Evolutionary conservation across 192 early-diverging fungal genomes (phyloP), one percentile per base, ranked within the genome.

Genomic region (Powellomyces hirtus): DNA sequence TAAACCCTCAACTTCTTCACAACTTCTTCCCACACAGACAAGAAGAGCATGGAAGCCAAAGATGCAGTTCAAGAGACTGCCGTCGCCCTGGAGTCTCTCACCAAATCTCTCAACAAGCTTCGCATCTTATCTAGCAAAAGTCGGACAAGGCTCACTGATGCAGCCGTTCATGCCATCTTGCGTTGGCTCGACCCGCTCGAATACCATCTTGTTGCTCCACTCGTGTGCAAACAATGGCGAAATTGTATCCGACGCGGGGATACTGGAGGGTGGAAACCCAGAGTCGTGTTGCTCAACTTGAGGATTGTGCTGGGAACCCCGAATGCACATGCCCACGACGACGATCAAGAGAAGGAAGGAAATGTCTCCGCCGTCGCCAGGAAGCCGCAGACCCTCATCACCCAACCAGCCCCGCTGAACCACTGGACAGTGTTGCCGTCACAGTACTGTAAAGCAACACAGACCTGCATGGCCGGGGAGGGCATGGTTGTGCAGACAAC

Each of bases 141-240:
- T n/a, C n/a, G n/a, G n/a, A n/a, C n/a, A n/a, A n/a, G n/a, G n/a
- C 2, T 49, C n/a, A 49, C 46, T 24, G 46, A 49, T 24, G 16
- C 5, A 18, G 46, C 16, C 46, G 14, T 49, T 5, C 5, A 7
- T 24, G 14, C 2, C 4, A 56, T 56, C 53, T 16, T 56, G 27
- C 31, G 27, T 30, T 56, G 22, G 22, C 53, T 56, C 4, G 7
- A 2, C 4, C 53, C 53, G 27, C 53, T 56, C 27, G 53, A 56
- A 30, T 56, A 56, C 26, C 53, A 56, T 30, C 22, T 56, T 33
- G 53, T 56, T 3, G 53, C 53, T 4, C 53, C 53, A 30, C 53
- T 56, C 5, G 53, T 56, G 4, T 26, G 29, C 31, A 56, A 56
- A 27, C 53, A 56, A 16, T 56, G 53, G 53, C 53, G 31, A 16